A percentile compares a stretch with the other conserved stretches of the same genome.
phyloP scores from a whole-genome alignment of 1,284 basidiomycete genomes.

The Ustilago bromivora region DNA sequence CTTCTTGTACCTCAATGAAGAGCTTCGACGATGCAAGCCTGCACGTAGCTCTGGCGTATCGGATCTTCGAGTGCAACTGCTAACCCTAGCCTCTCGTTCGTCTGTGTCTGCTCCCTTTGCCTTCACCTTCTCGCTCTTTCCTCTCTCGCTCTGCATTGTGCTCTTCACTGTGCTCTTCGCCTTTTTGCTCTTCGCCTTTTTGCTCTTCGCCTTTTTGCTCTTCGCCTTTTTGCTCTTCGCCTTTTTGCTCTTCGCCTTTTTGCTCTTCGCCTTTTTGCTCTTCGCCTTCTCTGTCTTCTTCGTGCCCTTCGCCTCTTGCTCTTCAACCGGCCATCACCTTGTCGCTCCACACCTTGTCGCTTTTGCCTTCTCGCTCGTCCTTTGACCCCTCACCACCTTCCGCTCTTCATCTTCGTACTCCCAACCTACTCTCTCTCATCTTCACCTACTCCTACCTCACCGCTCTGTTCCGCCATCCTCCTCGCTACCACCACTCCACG shows the following conservation, averaged over 20 bases:
- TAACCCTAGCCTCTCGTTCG: no score
- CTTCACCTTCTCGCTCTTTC: not conserved
- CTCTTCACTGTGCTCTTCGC: not conserved
- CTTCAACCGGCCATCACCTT: no score
- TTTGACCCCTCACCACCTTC: not conserved
- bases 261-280: no score
- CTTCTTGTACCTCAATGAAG: not conserved
- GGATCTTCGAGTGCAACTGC: no score
- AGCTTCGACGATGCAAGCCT: not conserved
- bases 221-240: not conserved
- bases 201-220: no score
- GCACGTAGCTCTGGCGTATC: no score
- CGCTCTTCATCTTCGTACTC: not conserved
- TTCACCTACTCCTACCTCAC: not conserved
- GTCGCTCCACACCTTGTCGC: no score
- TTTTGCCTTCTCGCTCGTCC: not conserved
- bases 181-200: no score
- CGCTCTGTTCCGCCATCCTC: no score
- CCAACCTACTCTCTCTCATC: not conserved
- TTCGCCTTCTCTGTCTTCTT: not conserved
- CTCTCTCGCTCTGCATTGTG: not conserved
- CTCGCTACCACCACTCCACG: not conserved
- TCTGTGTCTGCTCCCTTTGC: no score
- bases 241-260: no score
- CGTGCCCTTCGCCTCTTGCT: not conserved